Conservation (phyloP, 345 rosid genomes). For the Trapa incisa region DNA sequence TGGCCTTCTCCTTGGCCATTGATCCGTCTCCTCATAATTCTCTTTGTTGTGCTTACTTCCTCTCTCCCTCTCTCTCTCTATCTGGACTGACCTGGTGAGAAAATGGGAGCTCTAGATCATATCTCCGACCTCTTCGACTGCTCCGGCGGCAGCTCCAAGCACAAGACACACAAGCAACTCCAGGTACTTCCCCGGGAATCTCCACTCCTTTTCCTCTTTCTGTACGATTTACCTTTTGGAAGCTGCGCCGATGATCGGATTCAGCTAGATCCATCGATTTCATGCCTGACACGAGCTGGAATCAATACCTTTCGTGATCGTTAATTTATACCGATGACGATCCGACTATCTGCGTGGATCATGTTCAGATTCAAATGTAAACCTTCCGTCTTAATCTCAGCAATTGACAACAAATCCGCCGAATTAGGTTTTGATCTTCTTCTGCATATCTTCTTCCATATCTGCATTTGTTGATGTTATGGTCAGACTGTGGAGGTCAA, state of each 20-base stretch:
- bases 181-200: slow-evolving; percentile 34
- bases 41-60: neutral
- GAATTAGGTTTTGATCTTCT: neutral
- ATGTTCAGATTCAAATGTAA: neutral
- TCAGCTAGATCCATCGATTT: neutral
- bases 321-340: neutral
- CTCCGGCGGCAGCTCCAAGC: slow-evolving; percentile 38
- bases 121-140: slow-evolving; percentile 67
- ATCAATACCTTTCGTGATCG: neutral
- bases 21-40: neutral
- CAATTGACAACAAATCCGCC: neutral
- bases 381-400: neutral
- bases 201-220: neutral
- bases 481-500: slow-evolving; percentile 89
- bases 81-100: neutral
- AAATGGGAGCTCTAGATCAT: slow-evolving; percentile 88
- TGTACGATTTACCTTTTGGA: neutral
- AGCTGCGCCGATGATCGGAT: neutral
- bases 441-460: neutral
- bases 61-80: neutral
- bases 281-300: neutral
- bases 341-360: neutral
- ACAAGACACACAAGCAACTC: slow-evolving; percentile 53
- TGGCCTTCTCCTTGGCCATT: neutral
- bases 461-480: neutral